Evolutionary conservation across 1,139 yeast species (phyloP).

Genomic region (Hansenula lynferdii): DNA sequence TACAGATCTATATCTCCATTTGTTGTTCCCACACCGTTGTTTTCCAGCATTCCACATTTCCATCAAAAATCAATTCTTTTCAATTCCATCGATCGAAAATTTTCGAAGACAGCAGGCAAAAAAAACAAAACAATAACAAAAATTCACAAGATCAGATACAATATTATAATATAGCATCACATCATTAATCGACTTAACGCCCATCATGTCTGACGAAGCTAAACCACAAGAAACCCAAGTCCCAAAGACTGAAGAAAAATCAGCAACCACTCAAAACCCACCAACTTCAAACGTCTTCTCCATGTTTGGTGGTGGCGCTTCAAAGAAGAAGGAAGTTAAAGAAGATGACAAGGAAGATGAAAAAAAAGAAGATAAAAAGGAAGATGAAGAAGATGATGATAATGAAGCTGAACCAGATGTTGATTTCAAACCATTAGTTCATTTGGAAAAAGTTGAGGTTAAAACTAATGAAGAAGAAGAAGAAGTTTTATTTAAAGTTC

Average conservation of each 20-base stretch:
- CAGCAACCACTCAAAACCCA: constrained; percentile 28
- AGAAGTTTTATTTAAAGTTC: constrained; percentile 78
- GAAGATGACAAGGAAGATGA: constrained; percentile 30
- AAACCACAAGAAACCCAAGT: constrained; percentile 12
- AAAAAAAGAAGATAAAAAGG: constrained; percentile 30
- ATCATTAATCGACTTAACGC: too few relatives aligned
- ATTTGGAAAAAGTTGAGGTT: constrained; percentile 92
- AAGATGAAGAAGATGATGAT: constrained; percentile 55
- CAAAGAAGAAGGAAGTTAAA: constrained; percentile 25
- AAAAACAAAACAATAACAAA: neutral
- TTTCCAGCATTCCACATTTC: too few relatives aligned
- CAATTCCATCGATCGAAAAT: too few relatives aligned
- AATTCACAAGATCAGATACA: neutral
- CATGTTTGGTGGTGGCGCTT: constrained; percentile 84
- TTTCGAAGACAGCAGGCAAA: neutral
- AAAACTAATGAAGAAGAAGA: constrained; percentile 97
- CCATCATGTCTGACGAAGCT: constrained; percentile 2
- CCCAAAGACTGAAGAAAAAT: constrained; percentile 18
- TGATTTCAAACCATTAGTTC: constrained; percentile 94
- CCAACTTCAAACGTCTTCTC: constrained; percentile 81
- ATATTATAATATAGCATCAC: too few relatives aligned
- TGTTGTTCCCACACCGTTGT: too few relatives aligned
- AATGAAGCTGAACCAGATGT: constrained; percentile 83
- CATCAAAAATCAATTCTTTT: neutral
- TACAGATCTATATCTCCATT: too few relatives aligned